Conservation (phyloP, 2,329 filamentous ascomycete genomes). For the Claviceps sp. region DNA sequence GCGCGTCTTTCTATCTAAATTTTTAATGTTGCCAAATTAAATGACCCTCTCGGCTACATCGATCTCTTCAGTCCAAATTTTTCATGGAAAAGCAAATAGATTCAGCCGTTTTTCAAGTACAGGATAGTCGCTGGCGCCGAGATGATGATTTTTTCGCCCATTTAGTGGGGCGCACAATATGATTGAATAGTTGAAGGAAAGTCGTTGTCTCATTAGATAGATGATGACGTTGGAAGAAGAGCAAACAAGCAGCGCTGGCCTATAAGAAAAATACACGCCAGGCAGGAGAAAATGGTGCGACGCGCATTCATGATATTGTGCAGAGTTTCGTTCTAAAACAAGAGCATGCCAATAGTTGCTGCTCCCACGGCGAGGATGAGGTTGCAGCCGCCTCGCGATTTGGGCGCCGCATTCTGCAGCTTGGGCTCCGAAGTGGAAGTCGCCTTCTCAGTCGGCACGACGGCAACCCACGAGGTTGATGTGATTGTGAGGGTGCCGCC, state of each 20-base stretch:
- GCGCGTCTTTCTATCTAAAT: too few relatives aligned
- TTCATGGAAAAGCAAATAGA: too few relatives aligned
- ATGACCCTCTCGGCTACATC: too few relatives aligned
- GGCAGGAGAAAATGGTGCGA: background rate
- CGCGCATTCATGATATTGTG: too few relatives aligned
- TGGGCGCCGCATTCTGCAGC: slow-evolving; percentile 24
- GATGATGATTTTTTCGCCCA: background rate
- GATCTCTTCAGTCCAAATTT: too few relatives aligned
- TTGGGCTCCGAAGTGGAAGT: slow-evolving; percentile 17
- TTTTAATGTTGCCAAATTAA: too few relatives aligned
- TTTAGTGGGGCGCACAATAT: slow-evolving; percentile 24
- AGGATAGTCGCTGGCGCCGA: background rate
- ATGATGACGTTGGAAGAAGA: background rate
- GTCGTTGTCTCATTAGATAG: slow-evolving; percentile 1
- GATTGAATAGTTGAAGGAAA: background rate
- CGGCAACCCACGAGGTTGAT: slow-evolving; percentile 34
- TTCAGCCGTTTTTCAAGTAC: background rate
- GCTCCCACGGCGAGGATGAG: slow-evolving; percentile 14
- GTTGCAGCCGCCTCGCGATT: slow-evolving; percentile 8
- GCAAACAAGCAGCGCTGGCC: background rate
- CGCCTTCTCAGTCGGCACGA: slow-evolving; percentile 22
- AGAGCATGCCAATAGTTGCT: slow-evolving; percentile 11
- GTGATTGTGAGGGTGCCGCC: slow-evolving; percentile 33
- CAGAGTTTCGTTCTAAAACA: background rate
- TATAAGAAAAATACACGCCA: background rate